Conservation (phyloP, 169 alveolate genomes). For the Besnoitia besnoiti region DNA sequence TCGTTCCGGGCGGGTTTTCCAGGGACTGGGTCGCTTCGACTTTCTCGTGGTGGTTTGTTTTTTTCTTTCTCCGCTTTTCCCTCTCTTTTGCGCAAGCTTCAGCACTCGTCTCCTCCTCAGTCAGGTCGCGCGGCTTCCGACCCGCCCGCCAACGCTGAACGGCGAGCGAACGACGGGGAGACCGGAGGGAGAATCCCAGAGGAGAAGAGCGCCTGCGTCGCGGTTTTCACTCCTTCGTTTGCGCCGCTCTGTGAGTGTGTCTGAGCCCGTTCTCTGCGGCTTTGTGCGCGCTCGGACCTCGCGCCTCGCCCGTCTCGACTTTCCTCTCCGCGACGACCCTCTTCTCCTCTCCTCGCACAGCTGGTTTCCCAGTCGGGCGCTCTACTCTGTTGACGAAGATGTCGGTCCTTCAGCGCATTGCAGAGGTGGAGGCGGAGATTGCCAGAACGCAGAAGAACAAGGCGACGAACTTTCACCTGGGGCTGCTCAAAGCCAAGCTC, state of each 20-base stretch:
- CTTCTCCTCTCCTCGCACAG: neutral
- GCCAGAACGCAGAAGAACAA: constrained; percentile 98
- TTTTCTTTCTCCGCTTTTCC: neutral
- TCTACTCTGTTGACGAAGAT: neutral
- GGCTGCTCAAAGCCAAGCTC: constrained; percentile 96
- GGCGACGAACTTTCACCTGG: constrained; percentile 97
- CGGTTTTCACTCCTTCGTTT: neutral
- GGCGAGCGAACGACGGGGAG: too few species aligned
- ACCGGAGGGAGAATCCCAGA: too few species aligned
- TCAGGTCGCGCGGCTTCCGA: too few species aligned
- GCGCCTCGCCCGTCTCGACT: neutral
- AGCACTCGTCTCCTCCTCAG: too few species aligned
- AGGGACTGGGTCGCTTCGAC: too few species aligned
- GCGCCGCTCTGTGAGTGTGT: too few species aligned
- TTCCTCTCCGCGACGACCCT: neutral
- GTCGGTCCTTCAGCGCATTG: constrained; percentile 60
- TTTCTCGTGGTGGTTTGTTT: neutral
- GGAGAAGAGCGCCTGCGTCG: too few species aligned
- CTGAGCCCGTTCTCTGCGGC: neutral
- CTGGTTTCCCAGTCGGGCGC: neutral
- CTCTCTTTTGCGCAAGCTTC: neutral
- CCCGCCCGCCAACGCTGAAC: too few species aligned
- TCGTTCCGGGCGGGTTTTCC: too few species aligned
- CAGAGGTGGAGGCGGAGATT: constrained; percentile 97
- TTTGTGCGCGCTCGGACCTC: neutral